phyloP scores from a whole-genome alignment of 2,329 filamentous ascomycete genomes.

The Sporothrix brasiliensis region DNA sequence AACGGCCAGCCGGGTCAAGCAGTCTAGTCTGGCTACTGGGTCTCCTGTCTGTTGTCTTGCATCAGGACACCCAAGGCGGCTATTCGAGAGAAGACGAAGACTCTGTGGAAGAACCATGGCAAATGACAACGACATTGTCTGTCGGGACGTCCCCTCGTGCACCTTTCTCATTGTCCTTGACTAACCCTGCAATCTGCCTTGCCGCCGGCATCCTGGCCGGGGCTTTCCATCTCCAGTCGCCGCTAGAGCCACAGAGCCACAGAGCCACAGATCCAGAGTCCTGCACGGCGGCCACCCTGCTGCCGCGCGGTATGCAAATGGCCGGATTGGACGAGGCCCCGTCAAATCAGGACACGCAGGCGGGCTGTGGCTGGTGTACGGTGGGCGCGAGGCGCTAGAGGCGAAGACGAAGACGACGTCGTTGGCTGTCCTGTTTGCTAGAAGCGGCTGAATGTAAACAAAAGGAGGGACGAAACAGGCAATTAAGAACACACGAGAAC shows the following conservation, averaged over 20 bases:
- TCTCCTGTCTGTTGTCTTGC: background rate
- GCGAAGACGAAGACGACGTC: background rate
- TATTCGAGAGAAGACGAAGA: background rate
- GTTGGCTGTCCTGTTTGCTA: too few species aligned
- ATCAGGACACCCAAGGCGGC: background rate
- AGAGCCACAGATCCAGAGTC: background rate
- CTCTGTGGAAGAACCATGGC: too few species aligned
- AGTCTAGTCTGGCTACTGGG: background rate
- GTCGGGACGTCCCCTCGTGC: background rate
- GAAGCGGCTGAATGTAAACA: too few species aligned
- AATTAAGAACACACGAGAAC: background rate
- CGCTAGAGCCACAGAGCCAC: background rate
- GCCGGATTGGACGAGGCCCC: background rate
- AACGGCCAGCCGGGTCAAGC: background rate
- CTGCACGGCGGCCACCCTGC: background rate
- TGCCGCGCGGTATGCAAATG: conserved; percentile 12
- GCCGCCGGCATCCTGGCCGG: conserved; percentile 2
- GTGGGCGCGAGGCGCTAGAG: background rate
- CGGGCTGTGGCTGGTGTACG: background rate
- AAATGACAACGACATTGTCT: background rate
- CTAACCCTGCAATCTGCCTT: conserved; percentile 4
- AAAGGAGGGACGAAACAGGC: background rate
- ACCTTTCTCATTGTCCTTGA: background rate
- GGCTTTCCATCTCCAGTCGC: background rate
- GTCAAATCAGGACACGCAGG: background rate